Percentiles rank a stretch among this genome's conserved stretches.
Conservation (phyloP, 2,329 filamentous ascomycete species). For the Colletotrichum scovillei region DNA sequence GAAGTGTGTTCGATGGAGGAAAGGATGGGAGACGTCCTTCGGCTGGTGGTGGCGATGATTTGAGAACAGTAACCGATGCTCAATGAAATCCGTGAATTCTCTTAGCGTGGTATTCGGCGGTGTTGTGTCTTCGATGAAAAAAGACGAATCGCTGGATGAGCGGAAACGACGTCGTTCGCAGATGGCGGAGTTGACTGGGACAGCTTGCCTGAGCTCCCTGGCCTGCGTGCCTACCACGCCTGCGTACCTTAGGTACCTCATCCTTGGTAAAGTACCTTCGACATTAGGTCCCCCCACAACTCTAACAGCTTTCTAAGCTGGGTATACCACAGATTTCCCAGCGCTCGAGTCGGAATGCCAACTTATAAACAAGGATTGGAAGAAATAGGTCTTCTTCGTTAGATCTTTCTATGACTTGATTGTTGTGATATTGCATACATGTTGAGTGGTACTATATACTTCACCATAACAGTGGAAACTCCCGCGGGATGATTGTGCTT, state of each 20-base stretch:
- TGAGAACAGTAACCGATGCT: no score
- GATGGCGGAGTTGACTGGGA: background rate
- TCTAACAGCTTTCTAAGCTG: background rate
- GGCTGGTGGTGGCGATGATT: background rate
- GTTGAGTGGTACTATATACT: background rate
- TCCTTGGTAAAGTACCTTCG: background rate
- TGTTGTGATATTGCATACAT: background rate
- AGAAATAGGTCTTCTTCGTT: background rate
- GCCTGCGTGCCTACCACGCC: background rate
- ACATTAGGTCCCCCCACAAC: background rate
- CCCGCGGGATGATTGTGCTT: background rate
- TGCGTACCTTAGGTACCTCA: background rate
- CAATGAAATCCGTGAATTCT: background rate
- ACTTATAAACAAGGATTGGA: background rate
- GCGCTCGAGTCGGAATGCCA: background rate
- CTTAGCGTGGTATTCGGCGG: background rate
- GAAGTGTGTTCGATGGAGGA: background rate
- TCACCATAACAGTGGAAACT: background rate
- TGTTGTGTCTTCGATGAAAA: background rate
- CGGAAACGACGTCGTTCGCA: background rate
- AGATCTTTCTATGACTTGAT: background rate
- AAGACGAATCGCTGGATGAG: background rate
- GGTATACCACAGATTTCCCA: background rate
- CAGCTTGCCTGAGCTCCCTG: constrained; percentile 10
- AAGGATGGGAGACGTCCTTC: background rate